phyloP scores from a whole-genome alignment of 1,284 basidiomycete genomes.

The Ustilago loliicola region DNA sequence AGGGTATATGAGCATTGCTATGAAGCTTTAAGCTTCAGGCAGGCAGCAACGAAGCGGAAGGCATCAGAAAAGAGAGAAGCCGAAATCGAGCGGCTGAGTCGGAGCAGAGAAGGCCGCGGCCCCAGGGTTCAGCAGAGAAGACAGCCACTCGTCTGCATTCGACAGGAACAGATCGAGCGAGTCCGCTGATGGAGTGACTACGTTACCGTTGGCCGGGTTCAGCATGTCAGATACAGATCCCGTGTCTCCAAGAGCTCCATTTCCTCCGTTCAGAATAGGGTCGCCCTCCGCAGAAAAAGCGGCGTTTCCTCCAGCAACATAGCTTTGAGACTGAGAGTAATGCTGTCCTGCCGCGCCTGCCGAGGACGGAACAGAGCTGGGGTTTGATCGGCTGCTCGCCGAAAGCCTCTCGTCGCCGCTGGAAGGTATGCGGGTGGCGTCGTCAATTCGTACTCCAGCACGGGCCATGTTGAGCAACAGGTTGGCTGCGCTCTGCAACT shows the following conservation, averaged over 20 bases:
- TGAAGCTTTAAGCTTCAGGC: not conserved
- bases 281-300: not conserved
- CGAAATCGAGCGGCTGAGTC: constrained; percentile 37
- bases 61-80: constrained; percentile 38
- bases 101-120: constrained; percentile 39
- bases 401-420: constrained; percentile 25
- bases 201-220: constrained; percentile 13
- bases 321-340: constrained; percentile 13
- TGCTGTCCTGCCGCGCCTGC: not conserved
- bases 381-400: constrained; percentile 19
- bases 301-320: constrained; percentile 1
- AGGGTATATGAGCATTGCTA: not conserved
- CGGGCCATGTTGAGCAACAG: constrained; percentile 49
- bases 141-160: constrained; percentile 50
- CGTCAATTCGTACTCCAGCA: constrained; percentile 44
- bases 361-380: constrained; percentile 26
- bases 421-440: constrained; percentile 41
- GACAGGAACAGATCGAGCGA: constrained; percentile 47
- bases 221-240: constrained; percentile 12
- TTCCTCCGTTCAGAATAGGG: not conserved
- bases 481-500: constrained; percentile 44
- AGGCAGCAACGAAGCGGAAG: not conserved
- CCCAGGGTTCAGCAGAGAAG: constrained; percentile 41
- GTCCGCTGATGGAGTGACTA: constrained; percentile 34
- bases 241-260: not conserved